Evolutionary conservation across 2,329 filamentous ascomycete species (phyloP).

Genomic region (Colletotrichum cordylinicola): DNA sequence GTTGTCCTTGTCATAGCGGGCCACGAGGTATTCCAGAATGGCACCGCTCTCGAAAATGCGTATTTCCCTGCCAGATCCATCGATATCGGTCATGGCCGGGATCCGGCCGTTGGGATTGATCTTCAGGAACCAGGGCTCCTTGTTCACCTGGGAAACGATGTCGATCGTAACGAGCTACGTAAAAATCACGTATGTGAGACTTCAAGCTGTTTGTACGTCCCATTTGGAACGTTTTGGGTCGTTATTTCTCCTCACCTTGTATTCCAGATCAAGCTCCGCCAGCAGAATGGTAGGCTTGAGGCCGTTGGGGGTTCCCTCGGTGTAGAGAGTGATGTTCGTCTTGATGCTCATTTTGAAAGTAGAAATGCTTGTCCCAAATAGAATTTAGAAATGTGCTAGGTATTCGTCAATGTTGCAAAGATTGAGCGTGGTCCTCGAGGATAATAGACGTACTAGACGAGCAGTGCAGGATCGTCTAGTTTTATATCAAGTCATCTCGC

Average conservation of each 20-base stretch:
- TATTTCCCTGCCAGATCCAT: too few species aligned
- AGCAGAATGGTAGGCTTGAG: neutral
- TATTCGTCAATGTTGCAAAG: accelerated
- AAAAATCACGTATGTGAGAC: neutral
- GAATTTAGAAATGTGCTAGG: neutral
- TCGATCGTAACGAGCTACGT: too few species aligned
- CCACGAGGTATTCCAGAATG: too few species aligned
- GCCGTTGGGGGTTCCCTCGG: neutral
- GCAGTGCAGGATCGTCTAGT: neutral
- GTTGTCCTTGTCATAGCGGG: too few species aligned
- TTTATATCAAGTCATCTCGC: neutral
- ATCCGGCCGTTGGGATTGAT: too few species aligned
- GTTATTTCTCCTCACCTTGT: neutral
- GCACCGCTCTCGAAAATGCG: too few species aligned
- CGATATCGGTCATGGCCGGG: too few species aligned
- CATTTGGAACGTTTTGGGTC: accelerated
- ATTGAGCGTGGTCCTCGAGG: neutral
- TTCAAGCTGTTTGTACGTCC: neutral
- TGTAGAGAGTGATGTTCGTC: neutral
- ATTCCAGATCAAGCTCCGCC: neutral
- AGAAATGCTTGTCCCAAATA: accelerated
- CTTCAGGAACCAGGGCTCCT: too few species aligned
- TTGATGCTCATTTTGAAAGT: neutral
- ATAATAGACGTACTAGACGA: neutral
- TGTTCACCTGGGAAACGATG: too few species aligned